Evolutionary conservation across 2,329 filamentous ascomycete species (phyloP), one percentile per base, ranked within the genome.

Genomic region (Epicoccum nigrum): DNA sequence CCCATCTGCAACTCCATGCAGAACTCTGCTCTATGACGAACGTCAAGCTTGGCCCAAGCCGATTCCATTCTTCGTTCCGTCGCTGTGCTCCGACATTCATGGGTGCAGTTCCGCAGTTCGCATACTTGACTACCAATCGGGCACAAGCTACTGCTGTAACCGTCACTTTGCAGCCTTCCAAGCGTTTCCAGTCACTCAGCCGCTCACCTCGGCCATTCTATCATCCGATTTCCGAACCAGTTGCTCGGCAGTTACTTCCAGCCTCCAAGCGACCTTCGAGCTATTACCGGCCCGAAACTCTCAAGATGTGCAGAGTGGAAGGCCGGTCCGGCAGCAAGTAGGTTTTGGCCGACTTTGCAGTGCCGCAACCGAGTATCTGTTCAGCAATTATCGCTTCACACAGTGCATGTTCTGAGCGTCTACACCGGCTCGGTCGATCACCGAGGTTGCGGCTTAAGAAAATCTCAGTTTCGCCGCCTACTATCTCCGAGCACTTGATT

Each of bases 141-240:
- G 41, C 54, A 47, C 45, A 45, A 31, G 27, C 34, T 40, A 35
- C 31, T 28, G 35, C 54, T 54, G 55, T 51, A 47, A 56, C 54
- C 45, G 31, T 55, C 30, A 42, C 47, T 37, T 54, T 45, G 35
- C 33, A 40, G 34, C 35, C 40, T 35, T 45, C 32, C 42, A 31
- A 30, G 41, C 27, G 23, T 28, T 37, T 31, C 13, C 34, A 30
- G 40, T 44, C 37, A 27, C 11, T 49, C 42, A 32, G 35, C 35
- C 43, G 45, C 52, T 34, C 38, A 38, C 38, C 44, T 59, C 58
- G 59, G 58, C 30, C 42, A 51, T 54, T 42, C 31, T 31, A 43
- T 55, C 38, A 30, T 40, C 55, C 58, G 59, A 35, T 44, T 48
- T 54, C 59, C 55, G 46, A 25, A 41, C 15, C 25, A 20, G 32